Evolutionary conservation across 2,329 filamentous ascomycete genomes (phyloP), one percentile per base, ranked within the genome.

Genomic region (Torrubiella hemipterigena): DNA sequence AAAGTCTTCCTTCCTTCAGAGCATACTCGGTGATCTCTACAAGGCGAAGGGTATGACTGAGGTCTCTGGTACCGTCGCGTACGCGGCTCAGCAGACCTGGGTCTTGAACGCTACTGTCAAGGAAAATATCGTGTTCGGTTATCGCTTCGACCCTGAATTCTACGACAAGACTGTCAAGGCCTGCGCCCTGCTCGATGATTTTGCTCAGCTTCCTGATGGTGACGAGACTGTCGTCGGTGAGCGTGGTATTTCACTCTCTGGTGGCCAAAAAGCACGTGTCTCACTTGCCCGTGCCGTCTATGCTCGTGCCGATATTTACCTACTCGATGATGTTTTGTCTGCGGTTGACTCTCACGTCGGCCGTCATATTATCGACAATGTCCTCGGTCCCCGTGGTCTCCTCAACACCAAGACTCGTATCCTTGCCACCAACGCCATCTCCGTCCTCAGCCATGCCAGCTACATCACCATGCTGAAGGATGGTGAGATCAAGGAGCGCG

Each of bases 271-370:
- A 59, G 89, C 91, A 33, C 82, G 91, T 39, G 69, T 98, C 38
- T 89, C 86, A 11, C 67, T 98, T 33, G 91, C 91, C 24, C 75
- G 91, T 52, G 89, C 93, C 18, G 91, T 98, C 2, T 98, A 98
- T 50, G 87, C 93, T 31, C 74, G 91, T 43, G 86, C 91, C n/a
- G 93, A 98, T 52, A 76, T 98, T 30, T 96, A 96, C 49, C 67
- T 98, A 10, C 67, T 98, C 9, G 91, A 98, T 44, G 91, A 98
- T 51, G 82, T 87, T 38, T 67, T 98, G 9, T 96, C 89, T 12
- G 91, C 93, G 1, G 91, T 98, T n/a, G 91, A 98, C 57, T 89
- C 93, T 41, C 91, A 98, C 50, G 91, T 98, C 36, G 91, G 91
- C 30, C 73, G 84, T 40, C 91, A 98, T 57, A 71, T 98, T 35